Base-by-base conservation (phyloP, 2,329 filamentous ascomycete genomes). In the Fusarium illudens region DNA sequence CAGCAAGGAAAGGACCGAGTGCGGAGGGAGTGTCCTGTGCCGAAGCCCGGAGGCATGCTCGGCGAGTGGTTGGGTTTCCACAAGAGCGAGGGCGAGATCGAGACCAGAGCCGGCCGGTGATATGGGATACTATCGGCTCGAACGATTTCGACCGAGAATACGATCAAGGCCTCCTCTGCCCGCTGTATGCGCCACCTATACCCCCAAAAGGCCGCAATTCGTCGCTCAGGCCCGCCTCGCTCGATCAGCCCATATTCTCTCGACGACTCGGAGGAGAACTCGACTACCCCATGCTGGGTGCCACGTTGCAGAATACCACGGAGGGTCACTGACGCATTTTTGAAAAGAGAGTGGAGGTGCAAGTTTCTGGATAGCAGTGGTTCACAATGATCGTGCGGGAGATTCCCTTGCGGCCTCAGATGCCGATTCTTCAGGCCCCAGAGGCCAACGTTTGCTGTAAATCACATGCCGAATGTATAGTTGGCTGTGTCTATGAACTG, bases 11-110 rank as follows among this genome's bases (percentile, higher is more conserved):
- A 81, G 74, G 70, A 84, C 78, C 83, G 81, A 56, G 75, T 80
- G 46, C 84, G 84, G 75, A 86, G 93, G 73, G 93, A 96, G 77
- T 99, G 96, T 76, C 96, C 96, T 0, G 89, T 99, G 12, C 96
- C 96, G 6, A 97, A 97, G 79, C 95, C 96, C 0, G 85, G 89
- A 30, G 94, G 94, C 3, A 80, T 94, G 32, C 80, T 97, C 46
- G 92, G 92, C 12, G 87, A 92, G 75, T 83, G 95, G 71, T 80
- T 96, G 65, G 93, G 92, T 0, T 91, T 95, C 75, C 86, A 84
- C 70, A 82, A 78, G 62, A 62, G 61, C 37, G 74, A 71, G 19
- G 70, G 72, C 48, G 71, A 73, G 46, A 64, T 57, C 19, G 58
- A 63, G 44, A 66, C 64, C 55, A 72, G 58, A 48, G 58, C 58